Base-by-base conservation (phyloP, 2,329 filamentous ascomycete species). In the Colletotrichum aenigma region DNA sequence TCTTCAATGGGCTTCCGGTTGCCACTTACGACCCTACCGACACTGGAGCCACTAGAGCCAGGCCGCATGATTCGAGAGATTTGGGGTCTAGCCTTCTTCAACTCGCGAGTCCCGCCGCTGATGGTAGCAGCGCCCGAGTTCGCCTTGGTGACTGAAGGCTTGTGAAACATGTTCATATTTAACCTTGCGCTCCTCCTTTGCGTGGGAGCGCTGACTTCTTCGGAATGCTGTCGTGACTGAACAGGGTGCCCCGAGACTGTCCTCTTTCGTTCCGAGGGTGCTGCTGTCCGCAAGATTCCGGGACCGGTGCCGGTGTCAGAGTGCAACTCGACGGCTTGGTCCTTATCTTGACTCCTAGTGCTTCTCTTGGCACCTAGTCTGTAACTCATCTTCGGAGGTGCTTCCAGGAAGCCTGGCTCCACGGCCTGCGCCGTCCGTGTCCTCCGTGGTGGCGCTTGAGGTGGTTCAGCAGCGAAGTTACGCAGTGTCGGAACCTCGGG, bases 21-120 rank as follows among this genome's bases (percentile, higher is more conserved):
- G 26, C 96, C 96, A 83, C 96, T 98, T 60, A 98, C 95, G 71
- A 96, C 95, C 79, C 96, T 92, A 21, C 95, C 95, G 52, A 97
- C 94, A 70, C 91, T 95, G 5, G 94, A 92, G 18, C 91, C 87
- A 75, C 92, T 92, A 16, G 93, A 84, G 81, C 91, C 87, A 85
- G 94, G 85, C 85, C 94, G 89, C 88, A 96, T 80, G 85, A 93
- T 84, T 85, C 93, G 81, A 61, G 91, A 91, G 71, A 93, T 89
- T 5, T 93, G 94, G 78, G 95, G 94, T 80, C 94, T 95, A 78
- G 94, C 94, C 87, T 96, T 98, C 83, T 96, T 96, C 81, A 97
- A 84, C 80, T 98, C 96, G 80, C 95, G 88, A 65, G 90, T 89
- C 76, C 93, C 88, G 24, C 90, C 84, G 67, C 92, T 91, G 72